These are phyloP conservation scores for Fusarium falciforme DNA, from an alignment of 2,329 filamentous ascomycete species.

Conservation along the genomic window DNA sequence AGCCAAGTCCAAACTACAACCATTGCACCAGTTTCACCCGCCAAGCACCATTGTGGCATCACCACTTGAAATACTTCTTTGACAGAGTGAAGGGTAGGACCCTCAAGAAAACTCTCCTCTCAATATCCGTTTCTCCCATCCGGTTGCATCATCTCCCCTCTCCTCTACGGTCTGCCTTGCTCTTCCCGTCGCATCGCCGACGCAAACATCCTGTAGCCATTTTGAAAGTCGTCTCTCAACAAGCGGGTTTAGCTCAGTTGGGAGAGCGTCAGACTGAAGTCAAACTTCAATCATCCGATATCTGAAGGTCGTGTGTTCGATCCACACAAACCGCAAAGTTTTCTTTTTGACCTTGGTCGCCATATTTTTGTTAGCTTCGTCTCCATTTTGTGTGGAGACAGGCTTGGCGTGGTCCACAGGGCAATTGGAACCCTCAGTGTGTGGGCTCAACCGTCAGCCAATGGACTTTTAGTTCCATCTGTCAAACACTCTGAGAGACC, in stretches of 20 bases:
- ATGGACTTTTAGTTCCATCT: background rate
- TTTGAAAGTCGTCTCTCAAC: background rate
- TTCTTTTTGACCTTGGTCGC: conserved; percentile 11
- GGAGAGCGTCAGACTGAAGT: conserved; percentile 43
- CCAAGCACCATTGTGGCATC: background rate
- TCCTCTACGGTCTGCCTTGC: background rate
- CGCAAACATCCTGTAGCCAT: background rate
- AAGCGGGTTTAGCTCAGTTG: conserved; percentile 48
- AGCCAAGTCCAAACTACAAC: background rate
- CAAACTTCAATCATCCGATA: conserved; percentile 39
- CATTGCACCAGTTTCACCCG: background rate
- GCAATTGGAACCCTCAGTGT: background rate
- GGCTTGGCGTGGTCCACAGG: background rate
- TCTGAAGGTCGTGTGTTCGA: conserved; percentile 48
- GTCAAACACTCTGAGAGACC: background rate
- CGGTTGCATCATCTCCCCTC: background rate
- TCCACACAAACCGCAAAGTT: conserved; percentile 44
- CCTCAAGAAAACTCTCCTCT: background rate
- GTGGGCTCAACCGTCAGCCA: background rate
- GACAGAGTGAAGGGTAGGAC: background rate
- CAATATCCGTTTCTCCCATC: background rate
- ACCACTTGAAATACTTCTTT: background rate
- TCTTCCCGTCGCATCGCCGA: background rate
- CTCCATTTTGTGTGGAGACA: background rate
- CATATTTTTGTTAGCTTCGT: background rate